Conservation (phyloP, 2,329 filamentous ascomycete genomes). For the Cercospora sp. region DNA sequence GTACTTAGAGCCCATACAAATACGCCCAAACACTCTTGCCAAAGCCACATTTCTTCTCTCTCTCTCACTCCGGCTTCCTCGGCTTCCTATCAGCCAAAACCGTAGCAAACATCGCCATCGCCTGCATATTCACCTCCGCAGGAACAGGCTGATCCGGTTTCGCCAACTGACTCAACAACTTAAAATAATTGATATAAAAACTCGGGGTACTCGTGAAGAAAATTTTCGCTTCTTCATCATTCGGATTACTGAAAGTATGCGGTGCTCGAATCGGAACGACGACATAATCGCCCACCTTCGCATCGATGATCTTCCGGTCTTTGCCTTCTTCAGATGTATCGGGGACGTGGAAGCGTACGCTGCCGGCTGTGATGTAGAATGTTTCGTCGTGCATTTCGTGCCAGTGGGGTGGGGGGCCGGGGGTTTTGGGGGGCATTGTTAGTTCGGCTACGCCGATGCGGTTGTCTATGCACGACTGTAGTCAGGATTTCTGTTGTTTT, state of each 20-base stretch:
- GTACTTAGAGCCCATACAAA: too few relatives aligned
- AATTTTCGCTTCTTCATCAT: slow-evolving; percentile 55
- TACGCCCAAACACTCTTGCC: too few relatives aligned
- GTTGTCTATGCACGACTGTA: slow-evolving; percentile 42
- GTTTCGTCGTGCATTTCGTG: slow-evolving; percentile 62
- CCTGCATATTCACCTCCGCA: slow-evolving; percentile 51
- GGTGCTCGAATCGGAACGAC: slow-evolving; percentile 56
- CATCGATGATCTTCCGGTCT: slow-evolving; percentile 50
- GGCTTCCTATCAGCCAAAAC: slow-evolving; percentile 47
- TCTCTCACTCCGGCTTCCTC: slow-evolving; percentile 32
- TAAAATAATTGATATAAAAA: slow-evolving; percentile 61
- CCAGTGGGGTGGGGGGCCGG: slow-evolving; percentile 54
- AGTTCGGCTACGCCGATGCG: slow-evolving; percentile 51
- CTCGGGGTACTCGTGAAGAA: slow-evolving; percentile 60
- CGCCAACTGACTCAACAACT: slow-evolving; percentile 50
- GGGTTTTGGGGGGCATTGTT: slow-evolving; percentile 50
- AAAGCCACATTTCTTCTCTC: not conserved
- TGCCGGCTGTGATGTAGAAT: slow-evolving; percentile 56
- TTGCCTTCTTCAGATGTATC: too few relatives aligned
- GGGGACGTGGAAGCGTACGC: slow-evolving; percentile 54
- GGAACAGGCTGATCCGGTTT: slow-evolving; percentile 49
- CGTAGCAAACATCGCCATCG: slow-evolving; percentile 54
- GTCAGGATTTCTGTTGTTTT: too few relatives aligned
- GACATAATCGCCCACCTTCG: slow-evolving; percentile 55
- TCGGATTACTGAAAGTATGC: slow-evolving; percentile 59